Evolutionary conservation across 2,329 filamentous ascomycete species (phyloP), one percentile per base, ranked within the genome.

Genomic region (Colletotrichum noveboracense): DNA sequence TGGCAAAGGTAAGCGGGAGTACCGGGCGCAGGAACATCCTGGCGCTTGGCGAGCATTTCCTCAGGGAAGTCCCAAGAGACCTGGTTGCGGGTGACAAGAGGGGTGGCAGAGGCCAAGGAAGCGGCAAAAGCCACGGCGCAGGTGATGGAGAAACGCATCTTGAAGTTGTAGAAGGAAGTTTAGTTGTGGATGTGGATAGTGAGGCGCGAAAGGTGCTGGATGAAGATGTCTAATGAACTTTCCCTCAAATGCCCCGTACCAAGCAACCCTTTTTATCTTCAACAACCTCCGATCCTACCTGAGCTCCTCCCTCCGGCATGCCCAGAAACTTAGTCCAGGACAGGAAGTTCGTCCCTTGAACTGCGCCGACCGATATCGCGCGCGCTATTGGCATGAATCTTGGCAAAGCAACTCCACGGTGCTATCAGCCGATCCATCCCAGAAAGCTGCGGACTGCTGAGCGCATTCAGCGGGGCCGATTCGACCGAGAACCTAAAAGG

Each of bases 1-100:
- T 90, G 88, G 81, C 89, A 90, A 56, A 88, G 82, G 78, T 86
- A 89, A 8, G 81, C 71, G 5, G 71, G 71, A 1, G 71, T 74
- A 13, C 67, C 71, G 1, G 71, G 38, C 81, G 85, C 24, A 81
- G 84, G 26, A 82, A 66, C 66, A 8, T 38, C 83, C 78, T 88
- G 87, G n/a, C 87, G 86, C 78, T 83, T 85, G 68, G 84, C 73
- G n/a, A 88, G 79, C 36, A 83, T 80, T 18, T 75, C 66, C 55
- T 78, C 81, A 18, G 80, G 82, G 77, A 81, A 83, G 67, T 80
- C 75, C 77, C 81, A 80, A 55, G 75, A 79, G 14, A 71, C 66
- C 28, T 77, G 72, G 34, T 71, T 36, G 28, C 75, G 75, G 52
- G 32, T 38, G 38, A 34, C 38, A 24, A 77, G 72, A 30, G 75